These are phyloP conservation scores for Metschnikowia henanensis DNA, from an alignment of 805 yeast species.

Conservation along the genomic window DNA sequence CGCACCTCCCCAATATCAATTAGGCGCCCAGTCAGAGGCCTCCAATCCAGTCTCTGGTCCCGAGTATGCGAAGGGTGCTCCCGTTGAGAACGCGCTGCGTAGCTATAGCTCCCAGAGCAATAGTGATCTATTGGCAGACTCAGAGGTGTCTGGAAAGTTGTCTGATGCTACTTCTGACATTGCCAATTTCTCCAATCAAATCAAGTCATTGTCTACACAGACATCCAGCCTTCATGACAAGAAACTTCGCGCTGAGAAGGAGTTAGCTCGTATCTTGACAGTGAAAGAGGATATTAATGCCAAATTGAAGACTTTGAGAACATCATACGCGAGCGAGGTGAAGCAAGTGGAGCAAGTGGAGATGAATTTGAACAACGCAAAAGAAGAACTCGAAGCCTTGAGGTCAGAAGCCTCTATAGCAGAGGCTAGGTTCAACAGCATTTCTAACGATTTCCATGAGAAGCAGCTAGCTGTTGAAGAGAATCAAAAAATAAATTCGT, in stretches of 20 bases:
- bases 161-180: slow-evolving; percentile 81
- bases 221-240: slow-evolving; percentile 69
- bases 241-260: slow-evolving; percentile 73
- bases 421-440: slow-evolving; percentile 75
- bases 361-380: slow-evolving; percentile 54
- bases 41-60: background rate
- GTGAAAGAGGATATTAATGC: slow-evolving; percentile 70
- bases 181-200: slow-evolving; percentile 84
- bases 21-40: background rate
- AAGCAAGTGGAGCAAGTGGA: slow-evolving; percentile 75
- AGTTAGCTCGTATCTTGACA: slow-evolving; percentile 63
- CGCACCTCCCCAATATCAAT: slow-evolving; percentile 35
- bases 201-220: slow-evolving; percentile 73
- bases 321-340: slow-evolving; percentile 77
- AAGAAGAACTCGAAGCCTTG: slow-evolving; percentile 65
- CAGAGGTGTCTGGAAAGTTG: slow-evolving; percentile 62
- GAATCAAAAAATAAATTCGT: slow-evolving; percentile 65
- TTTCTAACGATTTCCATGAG: slow-evolving; percentile 62
- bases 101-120: slow-evolving; percentile 20
- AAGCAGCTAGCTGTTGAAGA: slow-evolving; percentile 60
- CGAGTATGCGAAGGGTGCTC: background rate
- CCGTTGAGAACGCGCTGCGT: background rate
- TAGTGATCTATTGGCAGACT: slow-evolving; percentile 56
- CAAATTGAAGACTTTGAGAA: slow-evolving; percentile 65
- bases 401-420: slow-evolving; percentile 71